Percentiles rank a stretch among this genome's conserved stretches.
Evolutionary conservation across 495 filamentous ascomycete species (phyloP).

Genomic region (Aspergillus leporis): DNA sequence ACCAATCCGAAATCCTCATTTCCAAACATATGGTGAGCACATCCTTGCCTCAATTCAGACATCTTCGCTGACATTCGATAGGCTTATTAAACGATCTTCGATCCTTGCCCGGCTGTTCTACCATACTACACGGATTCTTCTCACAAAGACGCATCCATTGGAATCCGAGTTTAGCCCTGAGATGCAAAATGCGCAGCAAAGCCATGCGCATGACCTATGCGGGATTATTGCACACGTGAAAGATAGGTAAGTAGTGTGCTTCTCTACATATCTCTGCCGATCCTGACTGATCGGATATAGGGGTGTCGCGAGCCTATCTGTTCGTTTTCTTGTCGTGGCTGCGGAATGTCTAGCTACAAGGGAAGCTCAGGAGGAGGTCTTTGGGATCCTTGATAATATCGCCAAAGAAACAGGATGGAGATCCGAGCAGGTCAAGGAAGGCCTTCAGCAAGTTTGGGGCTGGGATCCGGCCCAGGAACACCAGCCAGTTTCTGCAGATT

Average conservation of each 20-base stretch:
- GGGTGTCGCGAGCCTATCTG: conserved; percentile 72
- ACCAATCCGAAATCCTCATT: conserved; percentile 72
- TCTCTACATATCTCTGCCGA: neutral
- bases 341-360: conserved; percentile 69
- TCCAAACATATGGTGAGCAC: conserved; percentile 78
- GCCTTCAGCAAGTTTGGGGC: conserved; percentile 75
- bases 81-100: conserved; percentile 79
- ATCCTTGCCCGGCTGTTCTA: conserved; percentile 88
- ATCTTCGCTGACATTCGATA: conserved; percentile 30
- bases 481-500: conserved; percentile 17
- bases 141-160: conserved; percentile 78
- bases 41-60: neutral
- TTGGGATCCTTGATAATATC: conserved; percentile 75
- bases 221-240: conserved; percentile 84
- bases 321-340: conserved; percentile 76
- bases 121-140: conserved; percentile 76
- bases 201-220: conserved; percentile 78
- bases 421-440: conserved; percentile 63
- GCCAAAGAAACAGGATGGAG: conserved; percentile 78
- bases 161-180: conserved; percentile 53
- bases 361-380: conserved; percentile 77
- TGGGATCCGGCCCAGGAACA: conserved; percentile 52
- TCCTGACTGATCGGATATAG: conserved; percentile 35
- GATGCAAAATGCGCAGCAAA: conserved; percentile 66
- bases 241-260: conserved; percentile 55